Conservation (phyloP, 805 yeast species). For the Candida odintsovae region DNA sequence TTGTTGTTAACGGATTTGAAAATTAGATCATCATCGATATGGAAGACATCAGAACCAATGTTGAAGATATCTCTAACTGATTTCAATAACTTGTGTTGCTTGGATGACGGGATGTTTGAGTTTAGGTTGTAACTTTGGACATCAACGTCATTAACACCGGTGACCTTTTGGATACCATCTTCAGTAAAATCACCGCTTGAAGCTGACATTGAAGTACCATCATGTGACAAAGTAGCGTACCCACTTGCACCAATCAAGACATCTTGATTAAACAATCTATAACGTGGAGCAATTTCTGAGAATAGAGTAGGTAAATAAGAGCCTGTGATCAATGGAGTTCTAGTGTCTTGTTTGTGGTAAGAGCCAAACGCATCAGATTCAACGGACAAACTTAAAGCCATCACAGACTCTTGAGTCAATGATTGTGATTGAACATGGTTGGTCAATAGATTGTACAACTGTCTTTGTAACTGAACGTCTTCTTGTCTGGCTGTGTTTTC, state of each 20-base stretch:
- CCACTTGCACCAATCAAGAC: conserved; percentile 53
- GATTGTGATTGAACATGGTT: conserved; percentile 35
- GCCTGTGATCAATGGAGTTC: conserved; percentile 56
- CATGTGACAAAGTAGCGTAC: conserved; percentile 13
- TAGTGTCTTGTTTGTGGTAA: conserved; percentile 39
- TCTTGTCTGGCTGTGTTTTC: conserved; percentile 18
- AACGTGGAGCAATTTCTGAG: conserved; percentile 49
- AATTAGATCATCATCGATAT: conserved; percentile 47
- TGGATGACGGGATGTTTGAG: conserved; percentile 22
- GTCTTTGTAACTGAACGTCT: conserved; percentile 29
- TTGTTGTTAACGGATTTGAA: conserved; percentile 48
- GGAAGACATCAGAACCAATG: conserved; percentile 51
- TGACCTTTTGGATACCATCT: conserved; percentile 25
- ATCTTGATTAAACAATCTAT: conserved; percentile 48
- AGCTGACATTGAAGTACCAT: neutral
- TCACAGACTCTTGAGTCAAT: conserved; percentile 44
- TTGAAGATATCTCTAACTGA: conserved; percentile 60
- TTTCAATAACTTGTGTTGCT: conserved; percentile 45
- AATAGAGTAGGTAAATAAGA: conserved; percentile 61
- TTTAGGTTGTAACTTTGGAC: conserved; percentile 21
- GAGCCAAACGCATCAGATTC: conserved; percentile 56
- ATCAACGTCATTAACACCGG: conserved; percentile 45
- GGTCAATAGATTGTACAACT: conserved; percentile 41
- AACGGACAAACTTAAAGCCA: conserved; percentile 55
- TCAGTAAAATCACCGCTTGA: neutral